Base-by-base conservation (phyloP, 257 asterid genomes). In the Fraxinus cuspidata region DNA sequence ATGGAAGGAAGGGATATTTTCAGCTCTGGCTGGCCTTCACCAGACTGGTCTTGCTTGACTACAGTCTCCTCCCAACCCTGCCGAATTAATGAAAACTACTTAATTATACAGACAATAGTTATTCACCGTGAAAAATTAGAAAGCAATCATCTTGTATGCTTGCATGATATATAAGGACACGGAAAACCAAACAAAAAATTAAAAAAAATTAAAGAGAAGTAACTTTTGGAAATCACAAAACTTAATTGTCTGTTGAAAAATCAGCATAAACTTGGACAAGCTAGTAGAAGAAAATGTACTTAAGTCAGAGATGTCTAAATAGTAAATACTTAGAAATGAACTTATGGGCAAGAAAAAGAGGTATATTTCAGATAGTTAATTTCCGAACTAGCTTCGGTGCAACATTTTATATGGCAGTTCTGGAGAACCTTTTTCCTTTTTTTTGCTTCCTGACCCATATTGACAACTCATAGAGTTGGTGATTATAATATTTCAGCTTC, bases 41-140 rank as follows among this genome's bases (percentile, higher is more conserved):
- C 78, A 25, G 91, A 83, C 83, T 88, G 94, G 66, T 90, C 97
- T 86, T 90, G 94, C 94, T 88, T 92, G 72, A 96, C 91, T 27
- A 92, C 85, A 49, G 89, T 93, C 90, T 96, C 97, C 84, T 93
- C 99, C 99, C 99, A 96, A 58, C 98, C 99, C 99, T 93, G 91
- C 70, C 73, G 19, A 87, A 76, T 76, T 80, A 75, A 82, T 64
- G 72, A 69, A 78, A 58, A 69, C 44, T 77, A 79, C 31, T 68
- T 9, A 42, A 37, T 79, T 70, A 82, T 76, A 65, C 72, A 34
- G 35, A 85, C n/a, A 38, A 8, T 68, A 78, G 42, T 12, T 63
- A 58, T 29, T 49, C 44, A 21, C 66, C 3, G 29, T 58, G 25
- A 8, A n/a, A 58, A 21, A 58, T 2, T 58, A n/a, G 37, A 77